A percentile compares a stretch with the other conserved stretches of the same genome.
Evolutionary conservation across 2,329 filamentous ascomycete species (phyloP).

Genomic region (Volutella citrinella): DNA sequence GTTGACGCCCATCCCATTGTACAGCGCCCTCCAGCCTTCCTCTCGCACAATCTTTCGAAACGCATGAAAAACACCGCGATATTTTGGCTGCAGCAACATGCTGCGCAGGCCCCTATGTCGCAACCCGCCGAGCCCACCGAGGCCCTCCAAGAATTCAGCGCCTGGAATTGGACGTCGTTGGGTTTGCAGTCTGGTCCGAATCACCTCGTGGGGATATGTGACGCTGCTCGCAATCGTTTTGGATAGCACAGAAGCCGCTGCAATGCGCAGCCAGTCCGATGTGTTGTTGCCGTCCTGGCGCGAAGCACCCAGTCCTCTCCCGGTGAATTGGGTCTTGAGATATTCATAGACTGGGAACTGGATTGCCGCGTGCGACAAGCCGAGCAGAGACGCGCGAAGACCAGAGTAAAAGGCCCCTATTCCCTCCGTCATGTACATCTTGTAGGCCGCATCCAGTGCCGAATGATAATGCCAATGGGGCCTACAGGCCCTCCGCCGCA

Average conservation of each 20-base stretch:
- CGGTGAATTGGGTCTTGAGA: constrained; percentile 84
- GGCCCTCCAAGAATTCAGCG: constrained; percentile 46
- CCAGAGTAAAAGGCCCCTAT: constrained; percentile 91
- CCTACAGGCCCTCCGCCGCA: constrained; percentile 16
- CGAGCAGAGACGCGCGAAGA: constrained; percentile 83
- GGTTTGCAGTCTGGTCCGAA: constrained; percentile 88
- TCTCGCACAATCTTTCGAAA: constrained; percentile 80
- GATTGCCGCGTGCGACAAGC: constrained; percentile 90
- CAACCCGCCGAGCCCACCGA: constrained; percentile 35
- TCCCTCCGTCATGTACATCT: constrained; percentile 92
- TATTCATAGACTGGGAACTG: constrained; percentile 96
- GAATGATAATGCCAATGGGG: constrained; percentile 80
- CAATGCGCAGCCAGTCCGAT: constrained; percentile 73
- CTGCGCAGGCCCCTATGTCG: constrained; percentile 13
- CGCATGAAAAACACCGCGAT: constrained; percentile 75
- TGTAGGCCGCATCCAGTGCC: constrained; percentile 83
- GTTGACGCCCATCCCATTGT: constrained; percentile 95
- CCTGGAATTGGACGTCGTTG: constrained; percentile 69
- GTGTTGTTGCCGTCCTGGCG: constrained; percentile 37
- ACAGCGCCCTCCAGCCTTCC: constrained; percentile 94
- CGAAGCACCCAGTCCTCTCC: constrained; percentile 75
- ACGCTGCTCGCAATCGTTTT: constrained; percentile 91
- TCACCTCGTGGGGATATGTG: constrained; percentile 95
- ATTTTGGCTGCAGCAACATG: constrained; percentile 44
- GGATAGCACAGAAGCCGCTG: constrained; percentile 83